phyloP scores from a whole-genome alignment of 176 grass and related monocot genomes.

The Aegilops bicornis region DNA sequence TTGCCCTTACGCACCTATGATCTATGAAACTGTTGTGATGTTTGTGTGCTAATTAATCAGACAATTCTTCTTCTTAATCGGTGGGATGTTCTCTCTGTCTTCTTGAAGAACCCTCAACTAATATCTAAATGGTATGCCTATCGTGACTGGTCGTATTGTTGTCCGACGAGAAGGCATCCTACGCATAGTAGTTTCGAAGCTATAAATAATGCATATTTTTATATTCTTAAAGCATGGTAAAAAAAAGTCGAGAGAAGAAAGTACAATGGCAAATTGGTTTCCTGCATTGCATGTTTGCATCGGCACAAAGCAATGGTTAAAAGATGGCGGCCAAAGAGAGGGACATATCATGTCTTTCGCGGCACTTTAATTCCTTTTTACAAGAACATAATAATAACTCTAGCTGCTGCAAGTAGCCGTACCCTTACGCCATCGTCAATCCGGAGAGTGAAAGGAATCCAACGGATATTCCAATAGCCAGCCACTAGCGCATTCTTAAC shows the following conservation, averaged over 20 bases:
- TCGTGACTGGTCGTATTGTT: too few relatives aligned
- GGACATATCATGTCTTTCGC: neutral
- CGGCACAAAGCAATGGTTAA: neutral
- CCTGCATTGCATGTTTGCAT: neutral
- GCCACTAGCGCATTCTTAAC: neutral
- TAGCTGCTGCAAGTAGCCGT: neutral
- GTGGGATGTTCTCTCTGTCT: too few relatives aligned
- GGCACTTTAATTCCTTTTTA: neutral
- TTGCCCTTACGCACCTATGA: too few relatives aligned
- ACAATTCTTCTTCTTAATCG: too few relatives aligned
- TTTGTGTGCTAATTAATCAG: too few relatives aligned
- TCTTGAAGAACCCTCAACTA: too few relatives aligned
- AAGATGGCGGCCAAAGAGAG: neutral
- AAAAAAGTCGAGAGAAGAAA: neutral
- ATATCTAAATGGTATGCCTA: too few relatives aligned
- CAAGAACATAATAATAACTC: neutral
- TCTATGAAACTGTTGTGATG: too few relatives aligned
- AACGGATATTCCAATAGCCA: conserved; percentile 16
- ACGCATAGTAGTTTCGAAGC: too few relatives aligned
- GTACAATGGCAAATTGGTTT: neutral
- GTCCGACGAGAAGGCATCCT: too few relatives aligned
- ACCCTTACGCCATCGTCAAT: neutral
- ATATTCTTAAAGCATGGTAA: neutral
- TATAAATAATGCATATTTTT: too few relatives aligned
- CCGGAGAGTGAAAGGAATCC: neutral